Percentiles rank a stretch among this genome's conserved stretches.
Evolutionary conservation across 495 filamentous ascomycete genomes (phyloP).

Genomic region (Tuber microsphaerosporum): DNA sequence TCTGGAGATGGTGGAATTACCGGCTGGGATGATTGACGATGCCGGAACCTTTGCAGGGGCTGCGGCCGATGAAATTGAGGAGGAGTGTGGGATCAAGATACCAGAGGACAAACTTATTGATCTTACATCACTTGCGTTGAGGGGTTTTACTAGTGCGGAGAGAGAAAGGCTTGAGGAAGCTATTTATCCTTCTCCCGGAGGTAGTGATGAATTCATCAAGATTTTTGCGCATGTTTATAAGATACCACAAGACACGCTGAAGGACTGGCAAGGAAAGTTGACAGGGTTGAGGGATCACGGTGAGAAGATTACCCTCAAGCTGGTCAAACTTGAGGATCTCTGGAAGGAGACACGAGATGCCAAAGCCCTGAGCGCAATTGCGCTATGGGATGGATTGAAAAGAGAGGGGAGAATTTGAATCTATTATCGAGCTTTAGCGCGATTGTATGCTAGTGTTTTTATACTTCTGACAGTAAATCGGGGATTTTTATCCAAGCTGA

Average conservation of each 20-base stretch:
- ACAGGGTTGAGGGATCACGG: conserved; percentile 70
- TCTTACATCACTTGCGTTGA: conserved; percentile 57
- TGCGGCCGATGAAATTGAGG: conserved; percentile 73
- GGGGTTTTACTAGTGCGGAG: conserved; percentile 31
- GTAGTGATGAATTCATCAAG: conserved; percentile 76
- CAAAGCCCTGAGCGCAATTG: conserved; percentile 70
- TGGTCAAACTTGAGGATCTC: conserved; percentile 63
- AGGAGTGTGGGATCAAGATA: conserved; percentile 66
- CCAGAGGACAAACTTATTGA: conserved; percentile 54
- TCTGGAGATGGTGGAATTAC: conserved; percentile 68
- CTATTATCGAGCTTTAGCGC: not conserved
- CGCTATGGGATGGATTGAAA: conserved; percentile 66
- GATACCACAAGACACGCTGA: conserved; percentile 57
- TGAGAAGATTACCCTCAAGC: conserved; percentile 75
- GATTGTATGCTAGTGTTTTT: not conserved
- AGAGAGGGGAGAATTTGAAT: conserved; percentile 13
- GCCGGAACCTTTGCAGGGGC: conserved; percentile 65
- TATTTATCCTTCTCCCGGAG: conserved; percentile 70
- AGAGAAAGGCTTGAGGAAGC: conserved; percentile 39
- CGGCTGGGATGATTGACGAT: conserved; percentile 85
- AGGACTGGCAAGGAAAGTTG: conserved; percentile 64
- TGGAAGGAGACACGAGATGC: conserved; percentile 76
- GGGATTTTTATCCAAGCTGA: not conserved
- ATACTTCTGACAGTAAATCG: not conserved
- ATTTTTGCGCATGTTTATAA: conserved; percentile 67